Evolutionary conservation across 2,329 filamentous ascomycete species (phyloP).

Genomic region (Lasiodiplodia hormozganensis): DNA sequence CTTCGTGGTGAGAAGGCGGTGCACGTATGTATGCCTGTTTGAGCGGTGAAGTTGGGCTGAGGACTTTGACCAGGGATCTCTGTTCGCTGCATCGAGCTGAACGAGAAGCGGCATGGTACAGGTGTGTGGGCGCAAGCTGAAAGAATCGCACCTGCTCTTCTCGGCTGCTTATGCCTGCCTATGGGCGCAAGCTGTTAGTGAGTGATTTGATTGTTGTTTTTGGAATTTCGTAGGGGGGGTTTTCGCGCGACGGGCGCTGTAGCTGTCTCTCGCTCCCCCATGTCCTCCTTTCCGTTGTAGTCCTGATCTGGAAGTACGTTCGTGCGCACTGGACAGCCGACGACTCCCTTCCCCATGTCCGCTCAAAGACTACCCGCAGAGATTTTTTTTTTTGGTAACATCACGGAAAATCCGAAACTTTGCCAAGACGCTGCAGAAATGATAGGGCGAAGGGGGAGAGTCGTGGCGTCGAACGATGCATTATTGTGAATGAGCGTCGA

Average conservation of each 20-base stretch:
- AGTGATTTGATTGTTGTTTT: not conserved
- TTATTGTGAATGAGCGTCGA: not conserved
- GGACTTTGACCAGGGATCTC: not conserved
- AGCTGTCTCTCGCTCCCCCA: not conserved
- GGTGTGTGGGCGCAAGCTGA: not conserved
- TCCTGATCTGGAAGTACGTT: not conserved
- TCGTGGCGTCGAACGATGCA: not conserved
- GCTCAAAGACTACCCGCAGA: not conserved
- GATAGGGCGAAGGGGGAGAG: not conserved
- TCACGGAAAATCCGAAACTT: not conserved
- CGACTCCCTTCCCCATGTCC: not conserved
- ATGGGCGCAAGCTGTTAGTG: not conserved
- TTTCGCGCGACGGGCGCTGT: too few species aligned
- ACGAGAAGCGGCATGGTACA: not conserved
- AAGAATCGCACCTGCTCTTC: constrained; percentile 1
- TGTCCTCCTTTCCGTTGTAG: not conserved
- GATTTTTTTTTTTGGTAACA: not conserved
- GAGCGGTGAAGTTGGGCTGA: not conserved
- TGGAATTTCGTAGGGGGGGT: not conserved
- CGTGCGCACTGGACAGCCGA: not conserved
- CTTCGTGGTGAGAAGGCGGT: not conserved
- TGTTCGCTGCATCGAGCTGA: not conserved
- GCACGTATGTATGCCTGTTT: too few species aligned
- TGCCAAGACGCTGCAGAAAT: not conserved
- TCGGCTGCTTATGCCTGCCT: not conserved